Evolutionary conservation across 495 filamentous ascomycete species (phyloP).

Genomic region (Chlorociboria aeruginascens): DNA sequence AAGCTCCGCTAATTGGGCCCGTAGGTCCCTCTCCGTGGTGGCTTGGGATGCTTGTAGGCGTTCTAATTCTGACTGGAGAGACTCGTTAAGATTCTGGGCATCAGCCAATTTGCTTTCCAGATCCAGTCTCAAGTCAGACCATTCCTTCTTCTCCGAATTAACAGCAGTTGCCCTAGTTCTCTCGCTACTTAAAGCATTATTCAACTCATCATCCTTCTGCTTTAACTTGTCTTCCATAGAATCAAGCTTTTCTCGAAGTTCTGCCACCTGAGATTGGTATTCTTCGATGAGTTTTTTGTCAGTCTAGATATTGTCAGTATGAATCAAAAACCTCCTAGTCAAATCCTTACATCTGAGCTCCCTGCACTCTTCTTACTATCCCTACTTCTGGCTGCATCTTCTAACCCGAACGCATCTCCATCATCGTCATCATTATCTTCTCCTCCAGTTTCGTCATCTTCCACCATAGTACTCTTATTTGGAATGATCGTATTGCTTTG

Average conservation of each 20-base stretch:
- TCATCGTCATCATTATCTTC: constrained; percentile 51
- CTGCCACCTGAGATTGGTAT: constrained; percentile 62
- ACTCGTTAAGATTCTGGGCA: constrained; percentile 64
- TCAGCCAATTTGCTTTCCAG: constrained; percentile 71
- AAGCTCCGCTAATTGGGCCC: constrained; percentile 49
- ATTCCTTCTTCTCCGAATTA: constrained; percentile 54
- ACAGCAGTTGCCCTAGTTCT: constrained; percentile 28
- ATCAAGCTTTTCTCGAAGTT: constrained; percentile 62
- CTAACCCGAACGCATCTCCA: constrained; percentile 48
- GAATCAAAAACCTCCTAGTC: neutral
- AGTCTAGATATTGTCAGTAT: constrained; percentile 27
- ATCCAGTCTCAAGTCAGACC: constrained; percentile 56
- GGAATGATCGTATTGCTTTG: constrained; percentile 94
- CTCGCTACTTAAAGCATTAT: constrained; percentile 27
- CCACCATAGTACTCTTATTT: constrained; percentile 96
- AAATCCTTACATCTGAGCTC: constrained; percentile 37
- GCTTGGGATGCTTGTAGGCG: constrained; percentile 55
- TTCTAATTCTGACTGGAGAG: constrained; percentile 67
- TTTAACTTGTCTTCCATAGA: constrained; percentile 50
- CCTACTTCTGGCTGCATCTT: constrained; percentile 33
- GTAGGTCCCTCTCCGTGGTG: constrained; percentile 48
- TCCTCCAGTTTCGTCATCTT: constrained; percentile 67
- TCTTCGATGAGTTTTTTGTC: constrained; percentile 65
- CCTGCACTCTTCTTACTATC: constrained; percentile 47
- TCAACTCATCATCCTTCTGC: constrained; percentile 37